A percentile compares a stretch with the other conserved stretches of the same genome.
These are phyloP conservation scores for Ceratobasidium sp. DNA, from an alignment of 1,284 basidiomycete genomes.

Conservation along the genomic window DNA sequence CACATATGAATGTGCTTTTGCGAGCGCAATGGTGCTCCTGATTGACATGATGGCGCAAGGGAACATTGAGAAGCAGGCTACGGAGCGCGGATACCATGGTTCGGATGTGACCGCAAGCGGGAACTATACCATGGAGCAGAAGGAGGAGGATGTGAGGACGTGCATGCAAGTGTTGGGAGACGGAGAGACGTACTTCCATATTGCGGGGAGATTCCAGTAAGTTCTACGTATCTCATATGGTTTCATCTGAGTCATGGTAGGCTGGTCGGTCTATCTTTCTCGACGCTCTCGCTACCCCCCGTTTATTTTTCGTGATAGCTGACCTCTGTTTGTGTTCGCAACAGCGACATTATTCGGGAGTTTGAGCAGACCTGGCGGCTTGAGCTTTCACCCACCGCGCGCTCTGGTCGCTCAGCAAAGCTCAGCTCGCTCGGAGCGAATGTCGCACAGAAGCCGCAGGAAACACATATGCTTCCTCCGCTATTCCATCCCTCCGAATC, in stretches of 20 bases:
- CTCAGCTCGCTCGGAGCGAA: too few relatives aligned
- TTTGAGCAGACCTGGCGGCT: conserved; percentile 9
- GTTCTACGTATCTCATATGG: background rate
- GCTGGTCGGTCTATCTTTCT: background rate
- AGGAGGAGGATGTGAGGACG: conserved; percentile 7
- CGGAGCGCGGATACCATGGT: background rate
- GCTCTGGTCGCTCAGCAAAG: too few relatives aligned
- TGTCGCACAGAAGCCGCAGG: too few relatives aligned
- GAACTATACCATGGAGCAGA: conserved; percentile 14
- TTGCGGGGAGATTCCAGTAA: conserved; percentile 11
- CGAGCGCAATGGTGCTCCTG: background rate
- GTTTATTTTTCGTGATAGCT: too few relatives aligned
- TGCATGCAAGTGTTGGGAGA: background rate
- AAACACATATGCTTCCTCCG: too few relatives aligned
- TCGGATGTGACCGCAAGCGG: background rate
- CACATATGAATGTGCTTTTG: too few relatives aligned
- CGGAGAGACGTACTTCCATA: conserved; percentile 8
- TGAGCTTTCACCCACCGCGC: background rate
- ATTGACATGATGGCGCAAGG: background rate
- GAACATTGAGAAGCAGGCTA: background rate
- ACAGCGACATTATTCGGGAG: too few relatives aligned
- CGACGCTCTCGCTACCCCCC: too few relatives aligned
- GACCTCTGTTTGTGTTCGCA: too few relatives aligned
- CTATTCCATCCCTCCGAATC: too few relatives aligned
- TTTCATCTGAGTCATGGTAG: background rate